phyloP scores from a whole-genome alignment of 148 eudicot genomes.

The Camellia japonica region DNA sequence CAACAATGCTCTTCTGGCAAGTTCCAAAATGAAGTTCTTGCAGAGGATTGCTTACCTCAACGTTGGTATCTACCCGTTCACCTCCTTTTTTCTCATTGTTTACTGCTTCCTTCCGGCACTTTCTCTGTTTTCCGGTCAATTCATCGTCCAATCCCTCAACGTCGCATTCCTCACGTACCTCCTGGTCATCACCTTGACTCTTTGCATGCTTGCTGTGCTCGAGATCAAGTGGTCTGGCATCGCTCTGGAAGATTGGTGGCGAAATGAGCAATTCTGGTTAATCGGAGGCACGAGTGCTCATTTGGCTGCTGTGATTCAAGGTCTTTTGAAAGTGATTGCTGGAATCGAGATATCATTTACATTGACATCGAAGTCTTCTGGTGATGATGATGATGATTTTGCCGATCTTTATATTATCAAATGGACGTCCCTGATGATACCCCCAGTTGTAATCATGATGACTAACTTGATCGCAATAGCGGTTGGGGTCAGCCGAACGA shows the following conservation, averaged over 20 bases:
- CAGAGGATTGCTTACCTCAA: constrained; percentile 86
- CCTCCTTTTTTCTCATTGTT: constrained; percentile 81
- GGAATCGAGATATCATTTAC: constrained; percentile 93
- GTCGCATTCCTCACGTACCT: constrained; percentile 79
- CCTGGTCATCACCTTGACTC: constrained; percentile 63
- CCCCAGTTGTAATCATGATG: constrained; percentile 84
- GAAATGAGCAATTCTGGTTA: constrained; percentile 95
- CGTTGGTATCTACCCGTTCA: constrained; percentile 92
- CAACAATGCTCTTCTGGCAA: constrained; percentile 79
- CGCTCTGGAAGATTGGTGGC: constrained; percentile 87
- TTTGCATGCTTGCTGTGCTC: constrained; percentile 66
- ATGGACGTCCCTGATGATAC: constrained; percentile 92
- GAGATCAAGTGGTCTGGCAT: constrained; percentile 97
- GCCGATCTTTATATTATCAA: constrained; percentile 76
- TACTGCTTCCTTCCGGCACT: constrained; percentile 95
- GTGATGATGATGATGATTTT: constrained; percentile 80
- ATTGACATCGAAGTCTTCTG: constrained; percentile 66
- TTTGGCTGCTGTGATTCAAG: constrained; percentile 89
- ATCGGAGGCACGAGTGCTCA: constrained; percentile 98
- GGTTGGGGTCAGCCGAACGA: constrained; percentile 77
- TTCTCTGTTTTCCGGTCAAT: constrained; percentile 86
- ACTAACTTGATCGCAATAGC: constrained; percentile 80
- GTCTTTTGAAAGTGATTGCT: constrained; percentile 76
- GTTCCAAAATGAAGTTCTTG: constrained; percentile 63
- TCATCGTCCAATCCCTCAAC: constrained; percentile 73